Conservation (phyloP, 2,329 filamentous ascomycete species). For the Thielaviopsis cerberus region DNA sequence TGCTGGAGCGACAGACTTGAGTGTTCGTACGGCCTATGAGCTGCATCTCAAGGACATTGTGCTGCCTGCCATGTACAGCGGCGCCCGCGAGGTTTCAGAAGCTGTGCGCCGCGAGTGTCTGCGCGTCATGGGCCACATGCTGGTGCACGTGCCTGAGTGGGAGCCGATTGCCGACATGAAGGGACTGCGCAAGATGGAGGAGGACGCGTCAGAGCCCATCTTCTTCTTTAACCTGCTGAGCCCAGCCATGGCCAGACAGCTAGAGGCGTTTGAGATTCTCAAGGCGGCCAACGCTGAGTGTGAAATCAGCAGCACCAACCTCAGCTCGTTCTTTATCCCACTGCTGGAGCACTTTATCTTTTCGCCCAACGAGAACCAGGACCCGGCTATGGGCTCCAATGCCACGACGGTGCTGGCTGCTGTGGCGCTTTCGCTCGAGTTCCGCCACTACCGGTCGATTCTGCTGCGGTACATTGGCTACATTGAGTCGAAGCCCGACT, state of each 20-base stretch:
- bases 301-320: constrained; percentile 54
- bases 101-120: constrained; percentile 70
- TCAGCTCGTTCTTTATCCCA: constrained; percentile 75
- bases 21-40: constrained; percentile 30
- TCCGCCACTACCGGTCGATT: constrained; percentile 74
- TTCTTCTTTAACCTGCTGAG: constrained; percentile 91
- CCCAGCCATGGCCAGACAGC: constrained; percentile 69
- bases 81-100: constrained; percentile 62
- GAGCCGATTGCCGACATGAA: constrained; percentile 54
- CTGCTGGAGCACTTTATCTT: constrained; percentile 89
- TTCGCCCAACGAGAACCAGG: constrained; percentile 58
- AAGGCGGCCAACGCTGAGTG: constrained; percentile 46
- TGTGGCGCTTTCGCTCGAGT: constrained; percentile 61
- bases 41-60: constrained; percentile 44
- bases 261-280: constrained; percentile 65
- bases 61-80: constrained; percentile 57
- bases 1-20: constrained; percentile 17
- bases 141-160: constrained; percentile 53
- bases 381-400: constrained; percentile 72
- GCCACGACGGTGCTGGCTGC: constrained; percentile 63
- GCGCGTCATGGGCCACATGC: constrained; percentile 58
- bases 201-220: constrained; percentile 44
- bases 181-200: constrained; percentile 37
- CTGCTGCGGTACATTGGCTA: constrained; percentile 72
- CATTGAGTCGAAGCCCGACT: constrained; percentile 59